Conservation (phyloP, 1,139 yeast genomes). For the Candida sanyaensis region DNA sequence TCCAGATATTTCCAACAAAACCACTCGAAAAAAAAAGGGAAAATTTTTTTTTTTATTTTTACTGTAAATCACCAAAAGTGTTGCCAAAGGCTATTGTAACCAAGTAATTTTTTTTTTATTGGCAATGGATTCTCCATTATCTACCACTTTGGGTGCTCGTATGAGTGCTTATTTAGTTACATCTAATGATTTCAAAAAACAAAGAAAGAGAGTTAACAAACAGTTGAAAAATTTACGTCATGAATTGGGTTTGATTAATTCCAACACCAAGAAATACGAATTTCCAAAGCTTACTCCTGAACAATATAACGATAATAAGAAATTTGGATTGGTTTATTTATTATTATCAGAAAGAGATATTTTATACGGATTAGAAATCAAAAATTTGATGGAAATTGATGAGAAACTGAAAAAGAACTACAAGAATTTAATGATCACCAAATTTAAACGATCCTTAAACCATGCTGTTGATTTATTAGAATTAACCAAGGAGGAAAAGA, state of each 20-base stretch:
- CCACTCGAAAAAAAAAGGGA: not conserved
- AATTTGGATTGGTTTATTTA: conserved; percentile 51
- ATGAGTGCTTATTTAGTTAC: conserved; percentile 51
- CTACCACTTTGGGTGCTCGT: conserved; percentile 48
- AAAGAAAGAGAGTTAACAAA: conserved; percentile 48
- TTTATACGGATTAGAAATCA: conserved; percentile 67
- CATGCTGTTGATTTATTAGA: conserved; percentile 46
- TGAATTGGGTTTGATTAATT: conserved; percentile 55
- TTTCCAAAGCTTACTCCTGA: conserved; percentile 41
- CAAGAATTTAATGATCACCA: conserved; percentile 60
- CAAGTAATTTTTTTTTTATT: no score
- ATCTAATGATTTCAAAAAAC: conserved; percentile 52
- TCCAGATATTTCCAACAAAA: no score
- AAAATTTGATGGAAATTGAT: conserved; percentile 55
- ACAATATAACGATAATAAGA: conserved; percentile 48
- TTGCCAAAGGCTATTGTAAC: no score
- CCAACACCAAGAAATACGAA: conserved; percentile 57
- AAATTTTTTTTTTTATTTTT: not conserved
- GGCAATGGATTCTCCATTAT: conserved; percentile 39
- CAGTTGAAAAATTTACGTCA: conserved; percentile 58
- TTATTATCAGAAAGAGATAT: conserved; percentile 68
- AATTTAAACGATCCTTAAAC: conserved; percentile 63
- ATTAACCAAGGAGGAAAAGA: conserved; percentile 35
- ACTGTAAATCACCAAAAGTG: no score
- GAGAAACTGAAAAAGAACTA: conserved; percentile 41